A percentile compares a stretch with the other conserved stretches of the same genome.
These are phyloP conservation scores for Rubia tinctorum DNA, from an alignment of 305 asterid genomes.

Conservation along the genomic window DNA sequence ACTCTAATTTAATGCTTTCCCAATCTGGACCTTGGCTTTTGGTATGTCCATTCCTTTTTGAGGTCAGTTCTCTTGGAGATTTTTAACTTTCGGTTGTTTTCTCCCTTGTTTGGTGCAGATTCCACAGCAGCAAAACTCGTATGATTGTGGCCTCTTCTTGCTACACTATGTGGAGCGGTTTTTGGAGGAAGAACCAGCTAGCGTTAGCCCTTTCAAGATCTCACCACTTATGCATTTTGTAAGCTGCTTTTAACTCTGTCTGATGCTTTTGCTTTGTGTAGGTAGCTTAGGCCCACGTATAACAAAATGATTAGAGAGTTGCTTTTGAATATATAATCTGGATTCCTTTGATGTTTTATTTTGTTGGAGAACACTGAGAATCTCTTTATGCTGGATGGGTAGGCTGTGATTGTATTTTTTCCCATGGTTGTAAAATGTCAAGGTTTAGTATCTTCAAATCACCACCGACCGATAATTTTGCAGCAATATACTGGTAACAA, in stretches of 20 bases:
- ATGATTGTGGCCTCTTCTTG: conserved; percentile 94
- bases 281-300: neutral
- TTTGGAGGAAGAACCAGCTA: conserved; percentile 68
- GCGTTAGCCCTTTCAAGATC: conserved; percentile 64
- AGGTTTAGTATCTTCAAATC: neutral
- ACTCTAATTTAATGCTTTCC: neutral
- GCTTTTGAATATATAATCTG: conserved; percentile 15
- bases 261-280: neutral
- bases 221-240: conserved; percentile 64
- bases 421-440: neutral
- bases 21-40: conserved; percentile 7
- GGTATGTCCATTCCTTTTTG: neutral
- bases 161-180: conserved; percentile 93
- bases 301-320: neutral
- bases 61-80: neutral
- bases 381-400: neutral
- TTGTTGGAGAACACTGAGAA: neutral
- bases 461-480: neutral
- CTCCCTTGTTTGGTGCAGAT: conserved; percentile 44
- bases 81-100: neutral
- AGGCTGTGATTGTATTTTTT: neutral
- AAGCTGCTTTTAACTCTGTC: conserved; percentile 26
- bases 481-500: neutral
- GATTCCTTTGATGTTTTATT: neutral
- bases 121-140: conserved; percentile 91